phyloP scores from a whole-genome alignment of 164 flowering plant genomes.

The Dillenia suffruticosa region DNA sequence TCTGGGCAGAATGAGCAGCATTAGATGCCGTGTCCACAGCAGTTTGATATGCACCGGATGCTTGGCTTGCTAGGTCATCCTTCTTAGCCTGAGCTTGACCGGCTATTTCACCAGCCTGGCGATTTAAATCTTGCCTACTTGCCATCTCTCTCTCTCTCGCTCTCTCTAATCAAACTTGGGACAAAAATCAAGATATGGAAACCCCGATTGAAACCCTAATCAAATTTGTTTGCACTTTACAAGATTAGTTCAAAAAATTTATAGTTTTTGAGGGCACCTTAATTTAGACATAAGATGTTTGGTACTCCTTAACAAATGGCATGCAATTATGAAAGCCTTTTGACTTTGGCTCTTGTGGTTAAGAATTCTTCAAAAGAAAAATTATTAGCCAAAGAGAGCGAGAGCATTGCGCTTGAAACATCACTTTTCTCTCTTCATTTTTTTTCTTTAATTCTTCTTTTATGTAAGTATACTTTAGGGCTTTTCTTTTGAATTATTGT shows the following conservation, averaged over 20 bases:
- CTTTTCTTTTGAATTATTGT: too few species aligned
- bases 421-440: too few species aligned
- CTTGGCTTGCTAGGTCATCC: conserved; percentile 17
- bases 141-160: conserved; percentile 12
- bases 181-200: not conserved
- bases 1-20: conserved; percentile 2
- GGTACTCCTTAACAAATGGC: not conserved
- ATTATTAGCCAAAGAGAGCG: too few species aligned
- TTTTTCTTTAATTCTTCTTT: too few species aligned
- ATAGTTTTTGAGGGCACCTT: not conserved
- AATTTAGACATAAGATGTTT: not conserved
- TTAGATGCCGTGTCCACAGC: conserved; percentile 1
- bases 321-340: not conserved
- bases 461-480: too few species aligned
- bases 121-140: conserved; percentile 10
- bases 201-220: not conserved
- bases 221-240: not conserved
- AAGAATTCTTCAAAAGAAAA: too few species aligned
- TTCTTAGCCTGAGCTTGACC: conserved; percentile 24
- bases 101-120: conserved; percentile 14
- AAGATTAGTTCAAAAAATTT: not conserved
- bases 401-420: too few species aligned
- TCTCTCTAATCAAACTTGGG: not conserved
- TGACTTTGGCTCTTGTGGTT: too few species aligned
- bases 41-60: conserved; percentile 2